Percentiles rank a stretch among this genome's conserved stretches.
Evolutionary conservation across 371 early-diverging fungal species (phyloP).

Genomic region (Lichtheimia ornata): DNA sequence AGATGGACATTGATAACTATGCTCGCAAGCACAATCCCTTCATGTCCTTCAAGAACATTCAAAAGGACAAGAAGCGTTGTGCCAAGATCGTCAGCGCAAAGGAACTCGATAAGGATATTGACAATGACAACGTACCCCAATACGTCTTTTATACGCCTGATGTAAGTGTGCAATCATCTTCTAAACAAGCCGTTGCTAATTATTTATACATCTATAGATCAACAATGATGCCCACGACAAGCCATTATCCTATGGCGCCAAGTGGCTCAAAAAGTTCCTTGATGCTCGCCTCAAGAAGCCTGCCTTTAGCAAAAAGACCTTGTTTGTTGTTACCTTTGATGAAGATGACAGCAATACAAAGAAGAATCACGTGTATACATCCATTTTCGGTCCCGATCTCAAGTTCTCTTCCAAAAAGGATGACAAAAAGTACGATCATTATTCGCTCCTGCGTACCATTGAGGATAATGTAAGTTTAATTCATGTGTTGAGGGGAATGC

Average conservation of each 20-base stretch:
- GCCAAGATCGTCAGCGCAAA: slow-evolving; percentile 54
- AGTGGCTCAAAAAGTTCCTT: slow-evolving; percentile 61
- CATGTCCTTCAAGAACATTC: slow-evolving; percentile 55
- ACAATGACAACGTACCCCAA: slow-evolving; percentile 49
- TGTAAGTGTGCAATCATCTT: slow-evolving; percentile 35
- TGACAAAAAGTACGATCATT: slow-evolving; percentile 60
- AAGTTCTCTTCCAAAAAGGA: slow-evolving; percentile 38
- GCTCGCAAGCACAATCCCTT: slow-evolving; percentile 65
- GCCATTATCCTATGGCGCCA: slow-evolving; percentile 43
- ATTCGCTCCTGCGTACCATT: slow-evolving; percentile 60
- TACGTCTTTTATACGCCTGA: slow-evolving; percentile 59
- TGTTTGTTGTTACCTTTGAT: slow-evolving; percentile 59
- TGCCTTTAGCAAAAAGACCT: slow-evolving; percentile 50
- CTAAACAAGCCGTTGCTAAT: not conserved
- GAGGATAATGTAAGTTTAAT: slow-evolving; percentile 44
- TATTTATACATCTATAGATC: slow-evolving; percentile 21
- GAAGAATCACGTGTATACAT: slow-evolving; percentile 48
- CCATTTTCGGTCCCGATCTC: slow-evolving; percentile 55
- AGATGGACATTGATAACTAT: slow-evolving; percentile 34
- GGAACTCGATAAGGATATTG: slow-evolving; percentile 52
- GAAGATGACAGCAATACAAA: slow-evolving; percentile 44
- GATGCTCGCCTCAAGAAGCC: slow-evolving; percentile 50
- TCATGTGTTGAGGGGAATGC: no score
- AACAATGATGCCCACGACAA: slow-evolving; percentile 64
- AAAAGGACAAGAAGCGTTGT: slow-evolving; percentile 44